Evolutionary conservation across 1,284 basidiomycete genomes (phyloP).

Genomic region (Ceratobasidium sp.): DNA sequence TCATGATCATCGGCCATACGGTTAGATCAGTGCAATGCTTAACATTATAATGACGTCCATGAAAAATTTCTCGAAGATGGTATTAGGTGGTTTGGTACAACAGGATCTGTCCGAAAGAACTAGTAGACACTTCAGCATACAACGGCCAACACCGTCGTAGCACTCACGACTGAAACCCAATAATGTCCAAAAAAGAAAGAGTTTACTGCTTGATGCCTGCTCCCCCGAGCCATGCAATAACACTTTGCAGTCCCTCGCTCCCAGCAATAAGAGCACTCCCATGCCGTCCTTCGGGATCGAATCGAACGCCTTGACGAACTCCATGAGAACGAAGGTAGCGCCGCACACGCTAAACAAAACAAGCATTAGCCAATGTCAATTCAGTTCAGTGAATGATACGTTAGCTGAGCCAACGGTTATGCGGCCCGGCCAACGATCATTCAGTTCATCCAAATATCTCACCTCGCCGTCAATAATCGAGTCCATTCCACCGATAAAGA

Average conservation of each 20-base stretch:
- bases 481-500: conserved; percentile 86
- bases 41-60: not conserved
- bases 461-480: conserved; percentile 81
- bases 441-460: conserved; percentile 52
- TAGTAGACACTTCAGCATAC: not conserved
- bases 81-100: conserved; percentile 11
- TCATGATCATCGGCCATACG: not conserved
- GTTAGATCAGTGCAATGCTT: not conserved
- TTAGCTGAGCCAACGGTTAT: not conserved
- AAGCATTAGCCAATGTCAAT: not conserved
- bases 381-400: conserved; percentile 54
- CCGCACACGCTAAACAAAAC: conserved; percentile 68
- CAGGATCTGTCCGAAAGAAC: conserved; percentile 13
- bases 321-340: conserved; percentile 83
- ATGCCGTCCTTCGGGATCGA: conserved; percentile 76
- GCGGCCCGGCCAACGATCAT: not conserved
- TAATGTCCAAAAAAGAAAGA: not conserved
- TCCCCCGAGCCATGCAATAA: conserved; percentile 72
- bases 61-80: not conserved
- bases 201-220: conserved; percentile 53
- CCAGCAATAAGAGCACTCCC: conserved; percentile 77
- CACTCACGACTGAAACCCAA: conserved; percentile 1
- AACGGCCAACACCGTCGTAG: not conserved
- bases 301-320: conserved; percentile 76
- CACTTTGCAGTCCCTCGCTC: conserved; percentile 67